Evolutionary conservation across 495 filamentous ascomycete species (phyloP).

Genomic region (Chaetomium cochliodes): DNA sequence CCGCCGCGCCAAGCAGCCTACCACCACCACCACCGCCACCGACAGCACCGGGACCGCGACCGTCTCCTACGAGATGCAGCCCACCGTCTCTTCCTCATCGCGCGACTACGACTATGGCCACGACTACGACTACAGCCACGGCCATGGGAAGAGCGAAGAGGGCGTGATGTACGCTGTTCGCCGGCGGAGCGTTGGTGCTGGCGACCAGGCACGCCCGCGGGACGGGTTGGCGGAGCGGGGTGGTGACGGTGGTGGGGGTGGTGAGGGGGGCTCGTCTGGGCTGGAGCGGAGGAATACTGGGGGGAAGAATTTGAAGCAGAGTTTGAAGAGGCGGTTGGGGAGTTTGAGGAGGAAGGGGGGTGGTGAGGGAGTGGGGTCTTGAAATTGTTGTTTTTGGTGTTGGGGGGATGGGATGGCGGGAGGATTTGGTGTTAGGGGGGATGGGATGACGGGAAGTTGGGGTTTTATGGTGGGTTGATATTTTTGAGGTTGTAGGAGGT

Average conservation of each 20-base stretch:
- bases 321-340: constrained; percentile 48
- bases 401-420: not conserved
- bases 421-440: not conserved
- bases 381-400: not conserved
- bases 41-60: not conserved
- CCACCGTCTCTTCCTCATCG: not conserved
- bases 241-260: not conserved
- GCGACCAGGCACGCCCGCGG: too few species aligned
- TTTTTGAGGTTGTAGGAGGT: not conserved
- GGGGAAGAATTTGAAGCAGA: constrained; percentile 39
- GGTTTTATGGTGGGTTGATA: not conserved
- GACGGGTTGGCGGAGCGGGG: not conserved
- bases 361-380: not conserved
- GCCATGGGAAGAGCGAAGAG: not conserved
- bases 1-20: constrained; percentile 39
- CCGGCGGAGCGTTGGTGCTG: constrained; percentile 34
- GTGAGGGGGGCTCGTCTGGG: constrained; percentile 16
- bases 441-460: not conserved
- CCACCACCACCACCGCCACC: constrained; percentile 1
- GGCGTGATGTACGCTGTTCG: constrained; percentile 10
- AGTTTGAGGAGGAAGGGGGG: constrained; percentile 43
- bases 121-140: not conserved
- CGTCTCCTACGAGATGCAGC: too few species aligned
- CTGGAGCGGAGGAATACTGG: constrained; percentile 38
- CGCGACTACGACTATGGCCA: not conserved